These are phyloP conservation scores for Mrakiaceae sp. DNA, from an alignment of 1,284 basidiomycete genomes.

Conservation along the genomic window DNA sequence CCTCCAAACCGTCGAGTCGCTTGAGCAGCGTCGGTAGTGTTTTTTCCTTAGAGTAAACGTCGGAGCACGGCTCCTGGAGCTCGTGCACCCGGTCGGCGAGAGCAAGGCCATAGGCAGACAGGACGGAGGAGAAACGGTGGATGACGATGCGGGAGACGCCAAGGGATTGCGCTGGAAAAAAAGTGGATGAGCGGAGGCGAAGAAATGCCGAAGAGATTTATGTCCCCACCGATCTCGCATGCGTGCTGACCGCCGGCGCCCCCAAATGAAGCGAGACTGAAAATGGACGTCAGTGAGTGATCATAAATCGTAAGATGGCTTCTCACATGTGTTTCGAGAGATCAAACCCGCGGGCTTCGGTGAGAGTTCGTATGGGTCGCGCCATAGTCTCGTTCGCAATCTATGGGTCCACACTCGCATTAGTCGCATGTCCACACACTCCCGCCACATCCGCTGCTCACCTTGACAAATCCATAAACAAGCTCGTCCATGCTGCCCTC, in stretches of 20 bases:
- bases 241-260: slow-evolving; percentile 88
- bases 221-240: slow-evolving; percentile 58
- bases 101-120: slow-evolving; percentile 81
- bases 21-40: slow-evolving; percentile 41
- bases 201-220: slow-evolving; percentile 11
- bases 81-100: slow-evolving; percentile 74
- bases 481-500: slow-evolving; percentile 65
- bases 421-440: not conserved
- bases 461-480: slow-evolving; percentile 66
- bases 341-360: slow-evolving; percentile 78
- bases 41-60: slow-evolving; percentile 47
- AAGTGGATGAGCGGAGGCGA: slow-evolving; percentile 1
- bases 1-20: slow-evolving; percentile 56
- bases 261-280: slow-evolving; percentile 72
- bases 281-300: not conserved
- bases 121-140: slow-evolving; percentile 72
- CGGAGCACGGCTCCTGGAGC: slow-evolving; percentile 71
- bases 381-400: slow-evolving; percentile 18
- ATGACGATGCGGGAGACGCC: slow-evolving; percentile 76
- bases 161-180: slow-evolving; percentile 43
- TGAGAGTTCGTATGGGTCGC: slow-evolving; percentile 79
- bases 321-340: slow-evolving; percentile 66
- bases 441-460: slow-evolving; percentile 43
- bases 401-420: not conserved
- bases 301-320: not conserved